These are phyloP conservation scores for Prunus mume DNA, from an alignment of 306 rosid species.

Conservation along the genomic window DNA sequence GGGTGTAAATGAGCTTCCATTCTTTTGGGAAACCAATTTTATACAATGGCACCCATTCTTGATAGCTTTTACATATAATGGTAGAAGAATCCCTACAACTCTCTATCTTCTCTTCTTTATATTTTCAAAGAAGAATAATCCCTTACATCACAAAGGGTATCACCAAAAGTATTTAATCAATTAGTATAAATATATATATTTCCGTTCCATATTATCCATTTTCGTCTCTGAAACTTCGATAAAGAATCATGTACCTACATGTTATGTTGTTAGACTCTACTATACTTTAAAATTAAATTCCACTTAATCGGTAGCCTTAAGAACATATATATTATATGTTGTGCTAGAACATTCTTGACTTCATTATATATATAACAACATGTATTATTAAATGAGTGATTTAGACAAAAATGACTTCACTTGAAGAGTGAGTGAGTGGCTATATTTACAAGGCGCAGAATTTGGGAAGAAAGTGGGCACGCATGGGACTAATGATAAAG, in stretches of 20 bases:
- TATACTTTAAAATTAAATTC: too few relatives aligned
- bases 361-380: background rate
- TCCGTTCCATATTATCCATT: background rate
- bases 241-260: too few relatives aligned
- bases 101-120: background rate
- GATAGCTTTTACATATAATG: background rate
- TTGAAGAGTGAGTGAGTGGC: background rate
- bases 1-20: slow-evolving; percentile 23
- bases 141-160: background rate
- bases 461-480: background rate
- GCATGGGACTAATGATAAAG: slow-evolving; percentile 6
- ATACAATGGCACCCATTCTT: background rate
- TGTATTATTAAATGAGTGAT: too few relatives aligned
- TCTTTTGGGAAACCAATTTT: background rate
- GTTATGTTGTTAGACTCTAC: too few relatives aligned
- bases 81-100: slow-evolving; percentile 16
- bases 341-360: background rate
- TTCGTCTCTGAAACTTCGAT: too few relatives aligned
- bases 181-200: background rate
- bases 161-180: background rate
- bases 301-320: background rate
- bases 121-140: background rate
- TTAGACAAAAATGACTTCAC: background rate
- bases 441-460: background rate
- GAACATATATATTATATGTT: background rate